Percentiles rank a stretch among this genome's conserved stretches.
These are phyloP conservation scores for Quillaja saponaria DNA, from an alignment of 306 rosid species.

Conservation along the genomic window DNA sequence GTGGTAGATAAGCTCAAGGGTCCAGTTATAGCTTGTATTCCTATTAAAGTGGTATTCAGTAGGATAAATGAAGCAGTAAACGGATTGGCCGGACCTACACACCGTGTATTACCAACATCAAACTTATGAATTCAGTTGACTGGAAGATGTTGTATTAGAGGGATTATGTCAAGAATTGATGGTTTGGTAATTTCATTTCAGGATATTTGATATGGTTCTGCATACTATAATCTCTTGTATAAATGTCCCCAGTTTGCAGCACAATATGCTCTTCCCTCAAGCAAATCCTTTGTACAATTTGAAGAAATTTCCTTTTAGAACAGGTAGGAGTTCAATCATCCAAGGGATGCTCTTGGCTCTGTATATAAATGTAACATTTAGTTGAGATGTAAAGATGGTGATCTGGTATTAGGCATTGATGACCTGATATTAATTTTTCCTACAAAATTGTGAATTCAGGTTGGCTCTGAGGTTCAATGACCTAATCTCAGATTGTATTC, in stretches of 20 bases:
- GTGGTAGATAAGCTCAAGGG: slow-evolving; percentile 62
- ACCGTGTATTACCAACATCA: slow-evolving; percentile 44
- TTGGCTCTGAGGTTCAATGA: slow-evolving; percentile 46
- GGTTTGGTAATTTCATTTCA: slow-evolving; percentile 36
- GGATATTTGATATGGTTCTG: slow-evolving; percentile 40
- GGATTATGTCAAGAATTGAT: slow-evolving; percentile 30
- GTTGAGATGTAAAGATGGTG: slow-evolving; percentile 70
- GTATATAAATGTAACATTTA: slow-evolving; percentile 71
- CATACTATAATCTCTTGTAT: slow-evolving; percentile 33
- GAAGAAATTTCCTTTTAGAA: slow-evolving; percentile 43
- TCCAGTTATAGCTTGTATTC: slow-evolving; percentile 81
- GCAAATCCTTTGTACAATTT: slow-evolving; percentile 57
- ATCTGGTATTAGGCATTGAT: slow-evolving; percentile 50
- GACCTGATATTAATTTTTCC: slow-evolving; percentile 57
- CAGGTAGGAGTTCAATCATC: slow-evolving; percentile 37
- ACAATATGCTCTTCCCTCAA: slow-evolving; percentile 30
- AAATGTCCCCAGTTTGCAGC: slow-evolving; percentile 48
- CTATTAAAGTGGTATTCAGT: slow-evolving; percentile 81
- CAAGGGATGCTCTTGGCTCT: slow-evolving; percentile 55
- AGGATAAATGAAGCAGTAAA: slow-evolving; percentile 82
- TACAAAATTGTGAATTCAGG: slow-evolving; percentile 48
- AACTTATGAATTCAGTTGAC: slow-evolving; percentile 38
- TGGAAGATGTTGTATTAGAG: slow-evolving; percentile 30
- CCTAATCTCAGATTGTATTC: slow-evolving; percentile 30
- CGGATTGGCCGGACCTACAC: slow-evolving; percentile 59